Percentiles rank a stretch among this genome's conserved stretches.
Evolutionary conservation across 2,329 filamentous ascomycete species (phyloP).

Genomic region (Aureobasidium subglaciale): DNA sequence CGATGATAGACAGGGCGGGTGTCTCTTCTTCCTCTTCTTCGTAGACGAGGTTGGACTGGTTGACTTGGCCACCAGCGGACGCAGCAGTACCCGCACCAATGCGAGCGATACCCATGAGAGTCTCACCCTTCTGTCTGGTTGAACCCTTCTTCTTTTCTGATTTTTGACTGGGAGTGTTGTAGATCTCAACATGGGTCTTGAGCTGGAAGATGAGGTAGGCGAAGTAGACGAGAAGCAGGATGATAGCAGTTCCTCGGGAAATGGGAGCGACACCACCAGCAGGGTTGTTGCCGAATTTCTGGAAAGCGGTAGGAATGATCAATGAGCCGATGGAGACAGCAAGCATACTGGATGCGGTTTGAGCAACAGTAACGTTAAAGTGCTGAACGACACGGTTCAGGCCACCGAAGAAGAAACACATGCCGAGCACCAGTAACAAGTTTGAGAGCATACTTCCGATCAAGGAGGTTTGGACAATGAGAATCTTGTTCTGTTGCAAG

Average conservation of each 20-base stretch:
- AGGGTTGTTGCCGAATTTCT: slow-evolving; percentile 40
- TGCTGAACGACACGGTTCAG: slow-evolving; percentile 71
- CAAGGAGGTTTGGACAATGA: slow-evolving; percentile 87
- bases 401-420: slow-evolving; percentile 86
- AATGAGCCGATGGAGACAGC: slow-evolving; percentile 72
- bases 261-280: slow-evolving; percentile 28
- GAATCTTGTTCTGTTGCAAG: slow-evolving; percentile 62
- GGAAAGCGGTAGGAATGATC: slow-evolving; percentile 86
- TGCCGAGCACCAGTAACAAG: slow-evolving; percentile 78
- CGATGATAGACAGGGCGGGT: slow-evolving; percentile 64
- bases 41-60: slow-evolving; percentile 41
- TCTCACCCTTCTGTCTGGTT: slow-evolving; percentile 44
- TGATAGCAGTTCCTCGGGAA: slow-evolving; percentile 68
- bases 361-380: slow-evolving; percentile 88
- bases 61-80: slow-evolving; percentile 42
- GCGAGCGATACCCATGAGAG: slow-evolving; percentile 43
- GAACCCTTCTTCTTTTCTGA: slow-evolving; percentile 51
- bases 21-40: slow-evolving; percentile 57
- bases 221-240: slow-evolving; percentile 75
- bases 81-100: slow-evolving; percentile 48
- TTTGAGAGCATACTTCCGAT: slow-evolving; percentile 91
- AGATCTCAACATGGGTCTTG: slow-evolving; percentile 73
- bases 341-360: slow-evolving; percentile 76
- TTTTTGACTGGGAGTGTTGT: slow-evolving; percentile 73
- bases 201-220: slow-evolving; percentile 88